Percentiles rank a stretch among this genome's conserved stretches.
Conservation (phyloP, 805 yeast species). For the Kazachstania africana region DNA sequence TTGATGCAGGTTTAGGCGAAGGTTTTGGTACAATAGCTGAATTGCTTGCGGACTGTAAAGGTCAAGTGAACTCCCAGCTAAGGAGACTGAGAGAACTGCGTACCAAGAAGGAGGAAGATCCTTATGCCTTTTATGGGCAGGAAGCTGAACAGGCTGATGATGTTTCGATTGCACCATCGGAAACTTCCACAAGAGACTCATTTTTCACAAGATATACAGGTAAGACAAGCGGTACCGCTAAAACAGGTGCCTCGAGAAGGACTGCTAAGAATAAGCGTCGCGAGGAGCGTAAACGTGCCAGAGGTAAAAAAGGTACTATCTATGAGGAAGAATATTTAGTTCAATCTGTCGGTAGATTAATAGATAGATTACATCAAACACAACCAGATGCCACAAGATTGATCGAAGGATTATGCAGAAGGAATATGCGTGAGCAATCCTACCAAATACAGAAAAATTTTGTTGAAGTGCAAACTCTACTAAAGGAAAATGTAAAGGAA, state of each 20-base stretch:
- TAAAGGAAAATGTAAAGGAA: conserved; percentile 56
- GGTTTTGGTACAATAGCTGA: conserved; percentile 84
- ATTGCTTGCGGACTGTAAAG: conserved; percentile 82
- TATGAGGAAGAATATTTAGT: conserved; percentile 94
- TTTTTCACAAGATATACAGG: conserved; percentile 95
- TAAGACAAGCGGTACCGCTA: conserved; percentile 89
- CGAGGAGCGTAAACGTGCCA: conserved; percentile 89
- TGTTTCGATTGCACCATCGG: conserved; percentile 90
- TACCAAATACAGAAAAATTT: conserved; percentile 62
- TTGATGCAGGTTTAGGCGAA: conserved; percentile 71
- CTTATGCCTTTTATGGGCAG: conserved; percentile 71
- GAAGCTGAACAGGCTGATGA: conserved; percentile 78
- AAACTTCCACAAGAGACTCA: conserved; percentile 83
- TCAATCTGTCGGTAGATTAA: conserved; percentile 73
- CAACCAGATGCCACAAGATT: conserved; percentile 62
- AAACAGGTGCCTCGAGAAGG: conserved; percentile 88
- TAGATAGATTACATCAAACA: conserved; percentile 69
- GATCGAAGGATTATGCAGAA: conserved; percentile 64
- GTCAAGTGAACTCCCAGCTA: conserved; percentile 75
- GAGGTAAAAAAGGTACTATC: conserved; percentile 95
- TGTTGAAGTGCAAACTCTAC: conserved; percentile 40
- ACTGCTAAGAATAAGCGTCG: conserved; percentile 88
- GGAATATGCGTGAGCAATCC: conserved; percentile 69
- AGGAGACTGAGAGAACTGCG: conserved; percentile 76
- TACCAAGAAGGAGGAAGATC: conserved; percentile 71